These are phyloP conservation scores for Pseudognaphalium luteoalbum DNA, from an alignment of 129 eudicot species.

Conservation along the genomic window DNA sequence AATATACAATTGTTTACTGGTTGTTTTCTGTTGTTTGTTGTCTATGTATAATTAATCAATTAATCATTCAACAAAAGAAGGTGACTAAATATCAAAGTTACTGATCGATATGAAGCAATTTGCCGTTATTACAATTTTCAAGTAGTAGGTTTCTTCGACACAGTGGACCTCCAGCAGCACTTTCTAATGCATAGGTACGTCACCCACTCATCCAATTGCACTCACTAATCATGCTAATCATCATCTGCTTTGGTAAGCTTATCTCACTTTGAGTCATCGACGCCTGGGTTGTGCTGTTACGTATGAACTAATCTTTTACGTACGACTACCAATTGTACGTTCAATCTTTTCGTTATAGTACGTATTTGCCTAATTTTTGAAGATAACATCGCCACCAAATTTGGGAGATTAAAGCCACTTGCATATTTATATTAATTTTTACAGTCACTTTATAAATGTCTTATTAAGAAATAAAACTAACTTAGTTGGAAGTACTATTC, in stretches of 20 bases:
- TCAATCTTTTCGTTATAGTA: slow-evolving; percentile 5
- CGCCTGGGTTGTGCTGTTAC: slow-evolving; percentile 12
- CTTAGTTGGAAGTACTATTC: too few species aligned
- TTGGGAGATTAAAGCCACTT: slow-evolving; percentile 14
- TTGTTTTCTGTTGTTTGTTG: too few species aligned
- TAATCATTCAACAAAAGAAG: too few species aligned
- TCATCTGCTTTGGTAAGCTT: slow-evolving; percentile 27
- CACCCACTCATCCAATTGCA: slow-evolving; percentile 19
- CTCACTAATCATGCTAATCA: not conserved
- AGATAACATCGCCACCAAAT: slow-evolving; percentile 19
- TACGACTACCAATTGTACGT: not conserved
- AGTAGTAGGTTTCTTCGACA: slow-evolving; percentile 2
- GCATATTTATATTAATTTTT: not conserved
- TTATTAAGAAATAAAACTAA: too few species aligned
- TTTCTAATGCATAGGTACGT: slow-evolving; percentile 17
- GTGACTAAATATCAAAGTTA: too few species aligned
- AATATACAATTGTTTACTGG: too few species aligned
- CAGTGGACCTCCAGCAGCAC: slow-evolving; percentile 18
- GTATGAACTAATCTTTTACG: not conserved
- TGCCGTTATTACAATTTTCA: too few species aligned
- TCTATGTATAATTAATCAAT: too few species aligned
- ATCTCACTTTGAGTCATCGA: slow-evolving; percentile 17
- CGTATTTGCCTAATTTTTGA: slow-evolving; percentile 12
- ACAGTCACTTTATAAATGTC: not conserved
- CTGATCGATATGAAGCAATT: too few species aligned